Evolutionary conservation across 148 eudicot species (phyloP).

Genomic region (Nyssa sinensis): DNA sequence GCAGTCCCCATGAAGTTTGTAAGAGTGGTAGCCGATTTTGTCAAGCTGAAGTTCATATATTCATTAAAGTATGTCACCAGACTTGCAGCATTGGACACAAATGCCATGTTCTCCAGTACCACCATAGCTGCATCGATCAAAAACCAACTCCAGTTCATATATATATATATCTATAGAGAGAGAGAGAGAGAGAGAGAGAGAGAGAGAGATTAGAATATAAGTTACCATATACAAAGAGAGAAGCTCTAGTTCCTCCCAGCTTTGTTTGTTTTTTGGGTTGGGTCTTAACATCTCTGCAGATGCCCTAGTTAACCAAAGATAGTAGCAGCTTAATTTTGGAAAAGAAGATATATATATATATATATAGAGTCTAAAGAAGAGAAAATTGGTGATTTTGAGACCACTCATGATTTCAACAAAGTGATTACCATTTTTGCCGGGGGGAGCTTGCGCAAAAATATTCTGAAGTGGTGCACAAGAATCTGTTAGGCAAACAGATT

Average conservation of each 20-base stretch:
- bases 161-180: too few relatives aligned
- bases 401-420: neutral
- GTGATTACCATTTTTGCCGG: slow-evolving; percentile 18
- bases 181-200: too few relatives aligned
- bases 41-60: slow-evolving; percentile 53
- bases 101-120: slow-evolving; percentile 44
- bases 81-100: slow-evolving; percentile 35
- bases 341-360: too few relatives aligned
- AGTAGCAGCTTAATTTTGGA: too few relatives aligned
- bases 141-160: neutral
- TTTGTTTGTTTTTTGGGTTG: slow-evolving; percentile 16
- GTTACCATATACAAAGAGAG: slow-evolving; percentile 41
- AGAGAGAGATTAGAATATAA: neutral
- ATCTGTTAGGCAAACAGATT: too few relatives aligned
- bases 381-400: neutral
- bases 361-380: neutral
- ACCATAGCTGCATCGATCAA: slow-evolving; percentile 25
- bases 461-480: too few relatives aligned
- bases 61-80: slow-evolving; percentile 44
- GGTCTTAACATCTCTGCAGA: slow-evolving; percentile 17
- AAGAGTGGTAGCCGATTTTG: slow-evolving; percentile 54
- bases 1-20: slow-evolving; percentile 51
- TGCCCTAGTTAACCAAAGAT: slow-evolving; percentile 19
- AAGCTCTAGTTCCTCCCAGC: slow-evolving; percentile 45
- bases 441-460: too few relatives aligned